phyloP scores from a whole-genome alignment of 495 filamentous ascomycete species.

The Hypoxylon fuscum region DNA sequence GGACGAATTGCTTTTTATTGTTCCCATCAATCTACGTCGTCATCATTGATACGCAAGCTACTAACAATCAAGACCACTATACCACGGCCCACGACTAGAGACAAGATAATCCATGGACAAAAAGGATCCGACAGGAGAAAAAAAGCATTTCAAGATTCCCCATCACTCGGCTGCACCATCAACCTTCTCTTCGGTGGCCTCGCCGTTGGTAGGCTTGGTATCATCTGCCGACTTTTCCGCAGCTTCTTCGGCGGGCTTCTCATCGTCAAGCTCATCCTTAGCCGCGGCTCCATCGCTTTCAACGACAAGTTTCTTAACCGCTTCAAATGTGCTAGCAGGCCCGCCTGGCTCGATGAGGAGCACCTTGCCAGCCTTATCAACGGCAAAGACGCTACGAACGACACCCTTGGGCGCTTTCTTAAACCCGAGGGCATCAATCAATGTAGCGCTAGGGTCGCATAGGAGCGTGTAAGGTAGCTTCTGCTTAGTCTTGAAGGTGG shows the following conservation, averaged over 20 bases:
- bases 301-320: conserved; percentile 62
- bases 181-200: conserved; percentile 36
- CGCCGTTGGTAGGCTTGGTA: conserved; percentile 31
- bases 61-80: conserved; percentile 21
- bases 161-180: conserved; percentile 23
- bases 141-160: conserved; percentile 2
- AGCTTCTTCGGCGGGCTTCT: conserved; percentile 22
- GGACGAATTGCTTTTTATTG: conserved; percentile 12
- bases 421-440: conserved; percentile 79
- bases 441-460: conserved; percentile 76
- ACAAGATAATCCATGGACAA: conserved; percentile 18
- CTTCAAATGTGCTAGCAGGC: conserved; percentile 66
- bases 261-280: conserved; percentile 31
- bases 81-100: too few relatives aligned
- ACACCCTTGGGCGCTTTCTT: conserved; percentile 82
- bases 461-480: conserved; percentile 88
- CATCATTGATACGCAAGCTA: conserved; percentile 21
- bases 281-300: conserved; percentile 28
- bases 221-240: conserved; percentile 32
- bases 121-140: conserved; percentile 10
- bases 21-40: conserved; percentile 25
- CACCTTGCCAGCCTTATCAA: conserved; percentile 79
- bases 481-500: conserved; percentile 88
- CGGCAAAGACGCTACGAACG: conserved; percentile 82
- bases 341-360: conserved; percentile 67